Conservation (phyloP, 2,329 filamentous ascomycete species). For the Neopestalotiopsis sp. region DNA sequence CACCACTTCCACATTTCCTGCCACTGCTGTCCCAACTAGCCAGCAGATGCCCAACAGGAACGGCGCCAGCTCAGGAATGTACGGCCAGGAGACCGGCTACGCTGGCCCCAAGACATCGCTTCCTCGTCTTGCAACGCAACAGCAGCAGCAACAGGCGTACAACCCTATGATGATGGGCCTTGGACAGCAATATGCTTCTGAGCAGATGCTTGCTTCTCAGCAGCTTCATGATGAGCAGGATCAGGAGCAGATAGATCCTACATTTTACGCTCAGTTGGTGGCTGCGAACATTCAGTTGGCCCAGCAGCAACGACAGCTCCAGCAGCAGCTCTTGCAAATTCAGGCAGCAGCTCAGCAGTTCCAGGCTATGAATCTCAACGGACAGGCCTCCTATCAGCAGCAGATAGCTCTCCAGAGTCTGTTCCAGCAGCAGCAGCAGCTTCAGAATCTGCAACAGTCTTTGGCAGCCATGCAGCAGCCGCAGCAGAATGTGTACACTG, state of each 20-base stretch:
- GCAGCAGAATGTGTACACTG: conserved; percentile 78
- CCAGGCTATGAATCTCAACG: conserved; percentile 74
- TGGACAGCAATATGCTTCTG: conserved; percentile 72
- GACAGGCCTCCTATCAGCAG: conserved; percentile 51
- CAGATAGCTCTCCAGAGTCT: conserved; percentile 58
- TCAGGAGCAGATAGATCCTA: conserved; percentile 81
- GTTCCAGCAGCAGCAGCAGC: conserved; percentile 61
- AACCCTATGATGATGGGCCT: conserved; percentile 34
- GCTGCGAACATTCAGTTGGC: conserved; percentile 91
- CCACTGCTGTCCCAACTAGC: conserved; percentile 43
- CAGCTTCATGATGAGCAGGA: conserved; percentile 73
- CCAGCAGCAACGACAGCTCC: conserved; percentile 91
- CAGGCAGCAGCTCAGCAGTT: conserved; percentile 85
- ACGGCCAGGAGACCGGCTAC: conserved; percentile 50
- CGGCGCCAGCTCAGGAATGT: conserved; percentile 49
- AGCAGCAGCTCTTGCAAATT: conserved; percentile 87
- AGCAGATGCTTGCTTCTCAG: conserved; percentile 87
- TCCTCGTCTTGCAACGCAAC: conserved; percentile 42
- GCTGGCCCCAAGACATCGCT: conserved; percentile 63
- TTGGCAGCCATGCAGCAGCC: conserved; percentile 54
- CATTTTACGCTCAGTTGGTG: conserved; percentile 84
- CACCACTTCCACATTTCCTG: conserved; percentile 62
- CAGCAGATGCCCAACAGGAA: conserved; percentile 49
- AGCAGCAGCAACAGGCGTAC: conserved; percentile 31
- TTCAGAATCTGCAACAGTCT: conserved; percentile 69